Evolutionary conservation across 225 moss, liverwort and hornwort species (phyloP).

Genomic region (Thuidium tamariscinum): DNA sequence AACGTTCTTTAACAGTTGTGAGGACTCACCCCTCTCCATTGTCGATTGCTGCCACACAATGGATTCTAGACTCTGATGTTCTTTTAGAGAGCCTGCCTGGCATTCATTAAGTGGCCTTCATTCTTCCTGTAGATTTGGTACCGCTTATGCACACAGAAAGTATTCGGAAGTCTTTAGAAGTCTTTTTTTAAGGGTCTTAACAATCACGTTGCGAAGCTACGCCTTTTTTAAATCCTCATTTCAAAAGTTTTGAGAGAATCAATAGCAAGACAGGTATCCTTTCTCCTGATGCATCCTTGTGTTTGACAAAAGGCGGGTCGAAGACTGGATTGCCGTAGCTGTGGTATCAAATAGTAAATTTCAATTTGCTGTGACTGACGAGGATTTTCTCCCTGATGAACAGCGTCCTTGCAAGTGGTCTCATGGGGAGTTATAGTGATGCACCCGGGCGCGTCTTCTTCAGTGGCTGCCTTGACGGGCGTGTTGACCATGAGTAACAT

Average conservation of each 20-base stretch:
- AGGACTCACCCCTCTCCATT: neutral
- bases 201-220: neutral
- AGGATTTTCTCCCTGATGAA: neutral
- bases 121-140: neutral
- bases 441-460: slow-evolving; percentile 56
- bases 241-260: neutral
- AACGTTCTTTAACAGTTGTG: neutral
- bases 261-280: neutral
- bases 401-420: slow-evolving; percentile 65
- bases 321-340: neutral
- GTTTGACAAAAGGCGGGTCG: neutral
- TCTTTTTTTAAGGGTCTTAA: neutral
- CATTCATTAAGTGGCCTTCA: neutral
- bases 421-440: slow-evolving; percentile 73
- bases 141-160: neutral
- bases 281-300: neutral
- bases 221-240: neutral
- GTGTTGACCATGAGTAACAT: slow-evolving; percentile 68
- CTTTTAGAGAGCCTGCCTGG: neutral
- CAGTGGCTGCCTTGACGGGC: slow-evolving; percentile 46
- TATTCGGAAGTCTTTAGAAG: neutral
- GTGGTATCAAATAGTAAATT: neutral
- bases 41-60: neutral
- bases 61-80: neutral
- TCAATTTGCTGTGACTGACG: neutral